Evolutionary conservation across 2,329 filamentous ascomycete genomes (phyloP).

Genomic region (Cladosporium sp.): DNA sequence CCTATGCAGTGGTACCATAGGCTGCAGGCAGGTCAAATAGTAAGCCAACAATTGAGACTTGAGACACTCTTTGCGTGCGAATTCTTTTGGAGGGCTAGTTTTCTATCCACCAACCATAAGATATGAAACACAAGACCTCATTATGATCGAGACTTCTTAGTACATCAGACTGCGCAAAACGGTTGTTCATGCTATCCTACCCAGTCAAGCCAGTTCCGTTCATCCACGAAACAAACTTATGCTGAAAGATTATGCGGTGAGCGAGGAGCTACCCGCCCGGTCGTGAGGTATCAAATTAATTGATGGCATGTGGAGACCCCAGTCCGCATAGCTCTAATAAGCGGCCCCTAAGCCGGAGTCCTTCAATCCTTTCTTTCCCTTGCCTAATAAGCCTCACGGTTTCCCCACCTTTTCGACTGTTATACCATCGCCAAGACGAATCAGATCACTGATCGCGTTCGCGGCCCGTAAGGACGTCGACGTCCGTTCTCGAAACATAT

Average conservation of each 20-base stretch:
- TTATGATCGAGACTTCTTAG: too few species aligned
- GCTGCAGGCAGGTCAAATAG: too few species aligned
- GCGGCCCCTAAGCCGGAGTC: slow-evolving; percentile 11
- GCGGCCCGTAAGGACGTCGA: slow-evolving; percentile 3
- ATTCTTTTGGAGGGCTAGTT: too few species aligned
- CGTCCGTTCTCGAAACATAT: not conserved
- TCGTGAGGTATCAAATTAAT: not conserved
- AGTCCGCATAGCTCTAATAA: slow-evolving; percentile 8
- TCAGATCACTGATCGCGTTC: not conserved
- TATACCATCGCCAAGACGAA: not conserved
- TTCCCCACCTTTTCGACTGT: not conserved
- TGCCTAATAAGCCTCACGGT: not conserved
- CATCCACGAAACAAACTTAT: not conserved
- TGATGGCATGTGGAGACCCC: not conserved
- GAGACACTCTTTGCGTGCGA: too few species aligned
- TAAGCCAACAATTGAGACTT: too few species aligned
- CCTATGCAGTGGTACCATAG: too few species aligned
- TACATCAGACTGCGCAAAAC: too few species aligned
- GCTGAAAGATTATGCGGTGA: not conserved
- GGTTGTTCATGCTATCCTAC: too few species aligned
- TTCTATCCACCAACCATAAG: too few species aligned
- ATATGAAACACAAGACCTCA: too few species aligned
- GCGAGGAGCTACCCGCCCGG: not conserved
- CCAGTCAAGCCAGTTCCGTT: not conserved
- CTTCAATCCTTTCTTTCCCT: not conserved